Base-by-base conservation (phyloP, 2,329 filamentous ascomycete genomes). In the Ophiocordyceps australis region DNA sequence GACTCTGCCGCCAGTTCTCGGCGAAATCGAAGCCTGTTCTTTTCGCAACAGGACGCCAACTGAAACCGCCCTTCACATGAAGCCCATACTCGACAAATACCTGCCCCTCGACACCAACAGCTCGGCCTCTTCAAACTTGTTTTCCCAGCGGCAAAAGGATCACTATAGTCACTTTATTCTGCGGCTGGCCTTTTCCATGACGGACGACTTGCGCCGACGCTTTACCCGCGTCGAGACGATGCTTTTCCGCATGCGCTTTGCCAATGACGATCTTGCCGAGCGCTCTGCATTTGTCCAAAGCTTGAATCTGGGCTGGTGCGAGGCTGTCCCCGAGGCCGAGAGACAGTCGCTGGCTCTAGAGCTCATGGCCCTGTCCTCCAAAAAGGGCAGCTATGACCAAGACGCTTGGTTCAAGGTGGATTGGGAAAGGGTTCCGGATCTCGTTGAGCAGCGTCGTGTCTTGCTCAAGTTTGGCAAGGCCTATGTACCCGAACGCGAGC, bases 151-250 rank as follows among this genome's bases (percentile, higher is more conserved):
- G 16, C 79, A 86, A 49, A 91, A 89, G 46, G 89, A 98, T 40
- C 89, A 98, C 52, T 98, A 95, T 53, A 89, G 80, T 29, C 89
- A 98, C 50, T 98, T 94, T 47, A 98, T 95, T 33, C 66, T 98
- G 5, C 74, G 89, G 1, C 68, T 98, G 22, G 89, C 89, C 2
- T 98, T 98, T 43, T 74, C 85, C 1, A 73, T 77, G 3, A 94
- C 86, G 0, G 83, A 93, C 44, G 89, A 98, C 41, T 59, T 95
- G 20, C 73, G 89, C 22, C 67, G 78, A 34, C 74, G 89, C 14
- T 98, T 95, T 43, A 67, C 74, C 4, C 71, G 85, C 19, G 71
- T 91, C 4, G 89, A 98, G 52, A 80, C 79, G 0, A 80, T 79
- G 65, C 63, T 98, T 2, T 98, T 98, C 50, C 71, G 76, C 32